Evolutionary conservation across 192 early-diverging fungal genomes (phyloP), one percentile per base, ranked within the genome.

Genomic region (Rhizophagus sp.): DNA sequence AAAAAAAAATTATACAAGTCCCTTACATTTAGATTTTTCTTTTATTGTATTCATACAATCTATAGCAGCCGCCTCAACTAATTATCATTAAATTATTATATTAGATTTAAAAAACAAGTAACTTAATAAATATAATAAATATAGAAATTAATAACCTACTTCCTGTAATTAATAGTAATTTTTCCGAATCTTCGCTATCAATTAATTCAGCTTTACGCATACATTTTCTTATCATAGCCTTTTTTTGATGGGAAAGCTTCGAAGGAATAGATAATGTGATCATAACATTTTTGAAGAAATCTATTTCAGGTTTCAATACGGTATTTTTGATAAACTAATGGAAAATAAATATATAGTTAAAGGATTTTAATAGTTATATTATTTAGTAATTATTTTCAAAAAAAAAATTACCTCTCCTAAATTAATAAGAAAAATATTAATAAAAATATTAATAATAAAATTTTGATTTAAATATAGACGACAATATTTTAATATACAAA

Each of bases 151-250:
- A 22, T 19, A 50, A 70, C 69, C 19, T 24, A 71, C 69, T 24
- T 27, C 62, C 74, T 52, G 44, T 24, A 10, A 36, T 75, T 25
- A 62, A 62, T 27, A 62, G 44, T 11, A 75, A 15, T 25, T 30
- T 13, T 34, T 62, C 27, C 4, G 73, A 75, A 62, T 17, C 17
- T 61, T 52, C 19, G 17, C 83, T 65, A 50, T 82, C 65, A 30
- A 90, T 88, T 19, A 90, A 75, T 47, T 83, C 86, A 22, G 88
- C 88, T 44, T 87, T 76, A 61, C 83, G 83, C 22, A 85, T 86
- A 24, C 87, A 85, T 57, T 86, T 83, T 36, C 86, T 76, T 87
- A 90, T 90, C n/a, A 83, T 82, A 3, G 76, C 84, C 78, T 87
- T 88, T 36, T 84, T 84, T 33, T 24, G n/a, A 57, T 57, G 19